Conservation (phyloP, 192 early-diverging fungal genomes). For the Paraglomus occultum region DNA sequence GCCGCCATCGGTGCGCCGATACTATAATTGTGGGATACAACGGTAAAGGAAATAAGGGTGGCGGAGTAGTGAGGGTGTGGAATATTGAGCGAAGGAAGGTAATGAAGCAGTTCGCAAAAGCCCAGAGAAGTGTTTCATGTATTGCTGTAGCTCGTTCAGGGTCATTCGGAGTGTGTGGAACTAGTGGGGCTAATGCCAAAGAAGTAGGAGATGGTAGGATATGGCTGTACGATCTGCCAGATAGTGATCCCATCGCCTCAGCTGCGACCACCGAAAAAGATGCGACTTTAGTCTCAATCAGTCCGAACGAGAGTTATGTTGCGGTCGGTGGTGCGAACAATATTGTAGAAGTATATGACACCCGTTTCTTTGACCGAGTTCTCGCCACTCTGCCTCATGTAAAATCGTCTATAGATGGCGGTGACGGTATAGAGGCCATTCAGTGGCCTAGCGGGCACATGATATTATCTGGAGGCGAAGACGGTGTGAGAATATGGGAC, state of each 20-base stretch:
- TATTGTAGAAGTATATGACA: background rate
- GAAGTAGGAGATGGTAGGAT: background rate
- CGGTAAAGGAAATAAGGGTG: background rate
- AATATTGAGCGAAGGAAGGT: background rate
- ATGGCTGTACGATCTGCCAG: background rate
- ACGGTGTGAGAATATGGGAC: too few species aligned
- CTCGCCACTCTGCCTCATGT: background rate
- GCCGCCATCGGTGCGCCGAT: background rate
- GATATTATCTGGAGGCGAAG: too few species aligned
- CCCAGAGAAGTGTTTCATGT: background rate
- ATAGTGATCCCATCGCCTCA: background rate
- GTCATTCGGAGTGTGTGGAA: slow-evolving; percentile 3
- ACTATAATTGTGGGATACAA: background rate
- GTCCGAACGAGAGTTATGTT: background rate
- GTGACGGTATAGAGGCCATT: too few species aligned
- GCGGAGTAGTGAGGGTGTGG: background rate
- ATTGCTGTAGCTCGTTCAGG: background rate
- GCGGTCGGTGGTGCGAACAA: background rate
- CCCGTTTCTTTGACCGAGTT: background rate
- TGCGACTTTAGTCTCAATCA: background rate
- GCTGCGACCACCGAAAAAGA: background rate
- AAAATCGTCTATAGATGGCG: too few species aligned
- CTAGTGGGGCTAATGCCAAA: background rate
- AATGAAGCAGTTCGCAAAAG: background rate
- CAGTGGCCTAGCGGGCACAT: too few species aligned